These are phyloP conservation scores for Apocynum venetum DNA, from an alignment of 257 asterid genomes.

Conservation along the genomic window DNA sequence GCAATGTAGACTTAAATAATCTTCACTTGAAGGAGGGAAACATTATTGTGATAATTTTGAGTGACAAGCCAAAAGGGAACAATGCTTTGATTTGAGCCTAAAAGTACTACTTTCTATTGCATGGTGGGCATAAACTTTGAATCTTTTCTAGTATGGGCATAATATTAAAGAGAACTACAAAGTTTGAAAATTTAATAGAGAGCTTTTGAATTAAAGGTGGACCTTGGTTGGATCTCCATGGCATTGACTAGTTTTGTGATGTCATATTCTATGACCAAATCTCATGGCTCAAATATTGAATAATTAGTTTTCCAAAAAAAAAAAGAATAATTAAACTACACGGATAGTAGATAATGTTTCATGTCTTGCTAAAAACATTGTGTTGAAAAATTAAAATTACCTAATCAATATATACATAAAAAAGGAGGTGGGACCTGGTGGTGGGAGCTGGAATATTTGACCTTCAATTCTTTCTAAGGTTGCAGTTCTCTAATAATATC, in stretches of 20 bases:
- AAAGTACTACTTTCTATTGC: not conserved
- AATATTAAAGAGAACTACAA: conserved; percentile 11
- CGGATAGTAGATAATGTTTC: not conserved
- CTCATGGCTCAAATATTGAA: not conserved
- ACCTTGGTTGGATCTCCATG: conserved; percentile 10
- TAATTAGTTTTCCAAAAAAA: too few relatives aligned
- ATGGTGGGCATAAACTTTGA: not conserved
- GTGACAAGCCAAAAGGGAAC: not conserved
- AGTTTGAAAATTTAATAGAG: conserved; percentile 12
- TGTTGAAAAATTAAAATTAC: not conserved
- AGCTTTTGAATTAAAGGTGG: conserved; percentile 2
- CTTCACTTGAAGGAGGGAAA: not conserved
- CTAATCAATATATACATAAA: not conserved
- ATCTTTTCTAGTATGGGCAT: conserved; percentile 1
- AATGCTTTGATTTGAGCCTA: not conserved
- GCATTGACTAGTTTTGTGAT: conserved; percentile 8
- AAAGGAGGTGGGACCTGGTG: conserved; percentile 4
- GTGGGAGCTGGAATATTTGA: not conserved
- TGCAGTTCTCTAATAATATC: not conserved
- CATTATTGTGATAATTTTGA: not conserved
- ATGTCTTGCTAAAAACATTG: conserved; percentile 1
- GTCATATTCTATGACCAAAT: not conserved
- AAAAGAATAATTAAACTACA: not conserved
- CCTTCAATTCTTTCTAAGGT: not conserved
- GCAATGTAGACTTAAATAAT: not conserved